Base-by-base conservation (phyloP, 2,329 filamentous ascomycete genomes). In the Parasarocladium wereldwijsianum region DNA sequence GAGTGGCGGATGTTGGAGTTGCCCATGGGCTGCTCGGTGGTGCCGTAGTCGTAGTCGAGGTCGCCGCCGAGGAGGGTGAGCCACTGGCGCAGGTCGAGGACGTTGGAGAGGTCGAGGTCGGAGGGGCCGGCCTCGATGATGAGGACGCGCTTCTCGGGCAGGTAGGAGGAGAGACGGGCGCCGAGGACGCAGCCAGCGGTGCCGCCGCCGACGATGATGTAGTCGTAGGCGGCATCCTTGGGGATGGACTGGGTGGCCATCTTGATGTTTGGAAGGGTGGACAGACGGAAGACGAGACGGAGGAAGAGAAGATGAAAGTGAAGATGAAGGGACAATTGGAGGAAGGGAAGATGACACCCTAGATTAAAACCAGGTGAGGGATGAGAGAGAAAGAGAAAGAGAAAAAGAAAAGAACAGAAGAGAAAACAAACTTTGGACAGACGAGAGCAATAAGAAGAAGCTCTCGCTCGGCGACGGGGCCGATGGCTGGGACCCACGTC, bases 1-100 rank as follows among this genome's bases (percentile, higher is more conserved):
- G 85, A 92, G 61, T 93, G 85, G 40, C 84, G 76, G 58, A 93
- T 93, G 58, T 84, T 70, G 33, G 81, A 90, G 64, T 93, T 93
- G 49, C 84, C 83, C 60, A 73, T 90, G 39, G 84, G 84, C 61
- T 93, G 85, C 57, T 92, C 83, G 27, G 76, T 83, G 23, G 84
- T 93, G 45, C 71, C 71, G 56, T 93, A 93, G 56, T 93, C 84
- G 55, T 87, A 93, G 58, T 93, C 85, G 36, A 93, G 69, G 47
- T 93, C 75, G 46, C 83, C 82, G 39, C 85, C 85, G 17, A 93
- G 71, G 29, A 93, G 64, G 39, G 67, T 73, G 39, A 93, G 64
- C 85, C 85, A 93, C 55, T 92, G 76, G 47, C 84, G 84, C 42
- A 93, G 67, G 43, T 87, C 75, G 29, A 93, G 67, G 26, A 93